Percentiles rank a stretch among this genome's conserved stretches.
These are phyloP conservation scores for Moniliophthora roreri DNA, from an alignment of 1,284 basidiomycete genomes.

Conservation along the genomic window DNA sequence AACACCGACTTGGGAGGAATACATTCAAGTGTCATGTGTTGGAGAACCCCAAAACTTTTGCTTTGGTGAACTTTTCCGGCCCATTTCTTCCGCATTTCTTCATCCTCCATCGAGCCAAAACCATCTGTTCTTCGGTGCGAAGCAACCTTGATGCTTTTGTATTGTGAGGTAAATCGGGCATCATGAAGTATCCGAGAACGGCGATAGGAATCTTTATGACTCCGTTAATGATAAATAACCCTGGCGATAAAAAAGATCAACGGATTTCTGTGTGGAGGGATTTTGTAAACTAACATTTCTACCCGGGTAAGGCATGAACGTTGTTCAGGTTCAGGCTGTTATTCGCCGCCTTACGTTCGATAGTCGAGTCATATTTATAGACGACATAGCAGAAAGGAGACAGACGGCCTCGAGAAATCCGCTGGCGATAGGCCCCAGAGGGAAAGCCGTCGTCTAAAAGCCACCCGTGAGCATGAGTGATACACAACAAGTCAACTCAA, in stretches of 20 bases:
- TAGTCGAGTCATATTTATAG: background rate
- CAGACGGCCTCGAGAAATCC: constrained; percentile 36
- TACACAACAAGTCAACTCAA: constrained; percentile 1
- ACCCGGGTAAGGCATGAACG: constrained; percentile 40
- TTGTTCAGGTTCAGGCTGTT: constrained; percentile 41
- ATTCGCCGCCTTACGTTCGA: constrained; percentile 45
- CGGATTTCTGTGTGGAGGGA: background rate
- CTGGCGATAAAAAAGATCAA: too few species aligned
- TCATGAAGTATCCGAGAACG: constrained; percentile 37
- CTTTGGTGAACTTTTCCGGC: constrained; percentile 38
- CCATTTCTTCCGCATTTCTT: constrained; percentile 34
- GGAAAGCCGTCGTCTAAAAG: constrained; percentile 35
- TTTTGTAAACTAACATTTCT: constrained; percentile 34
- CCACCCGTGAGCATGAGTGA: background rate
- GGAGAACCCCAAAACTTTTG: constrained; percentile 36
- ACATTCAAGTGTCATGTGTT: constrained; percentile 39
- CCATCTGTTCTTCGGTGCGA: constrained; percentile 35
- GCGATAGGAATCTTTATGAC: constrained; percentile 45
- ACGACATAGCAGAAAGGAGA: background rate
- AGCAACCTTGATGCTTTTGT: constrained; percentile 33
- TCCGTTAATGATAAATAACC: constrained; percentile 46
- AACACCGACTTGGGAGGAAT: constrained; percentile 33
- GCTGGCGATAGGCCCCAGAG: constrained; percentile 40
- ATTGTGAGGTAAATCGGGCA: constrained; percentile 40
- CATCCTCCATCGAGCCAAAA: constrained; percentile 38